Base-by-base conservation (phyloP, 768 basidiomycete genomes). In the Hygrophorus pudorinus region DNA sequence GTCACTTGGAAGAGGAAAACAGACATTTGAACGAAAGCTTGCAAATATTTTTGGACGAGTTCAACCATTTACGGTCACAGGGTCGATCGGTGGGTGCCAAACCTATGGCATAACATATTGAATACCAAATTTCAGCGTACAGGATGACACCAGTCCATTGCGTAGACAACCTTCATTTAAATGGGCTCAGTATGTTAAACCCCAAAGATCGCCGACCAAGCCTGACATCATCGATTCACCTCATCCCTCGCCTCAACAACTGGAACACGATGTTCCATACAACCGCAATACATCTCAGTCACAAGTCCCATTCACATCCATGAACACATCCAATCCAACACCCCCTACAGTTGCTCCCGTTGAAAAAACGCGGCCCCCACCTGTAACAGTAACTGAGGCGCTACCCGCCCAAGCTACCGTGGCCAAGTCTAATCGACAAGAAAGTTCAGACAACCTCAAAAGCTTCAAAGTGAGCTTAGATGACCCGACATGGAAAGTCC, bases 391-490 rank as follows among this genome's bases (percentile, higher is more conserved):
- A 30, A 57, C 60, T 6, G n/a, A n/a, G n/a, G n/a, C n/a, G n/a
- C 56, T 64, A 31, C 62, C 57, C 47, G 50, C 56, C 31, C 58
- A 56, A 29, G 60, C 62, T 6, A 51, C 59, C 21, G 54, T 63
- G 11, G 61, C 70, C 2, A 78, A 76, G 52, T 68, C 75, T 0
- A 61, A 63, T 14, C 68, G 77, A 24, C 78, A 81, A 54, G 84
- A 87, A 33, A 85, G 77, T 51, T 65, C 68, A n/a, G 72, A 73
- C 54, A 89, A 87, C 53, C 71, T 89, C 50, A 90, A 93, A 67
- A 89, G 85, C 56, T 98, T 99, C 77, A 91, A 94, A 62, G 94
- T 99, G 48, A 96, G 88, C 51, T 62, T 99, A 46, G 94, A 98
- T 44, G 96, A 99, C 59, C 96, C 96, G 0, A 96, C 94, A 27